phyloP scores from a whole-genome alignment of 768 basidiomycete species.

The Tulasnella sp. region DNA sequence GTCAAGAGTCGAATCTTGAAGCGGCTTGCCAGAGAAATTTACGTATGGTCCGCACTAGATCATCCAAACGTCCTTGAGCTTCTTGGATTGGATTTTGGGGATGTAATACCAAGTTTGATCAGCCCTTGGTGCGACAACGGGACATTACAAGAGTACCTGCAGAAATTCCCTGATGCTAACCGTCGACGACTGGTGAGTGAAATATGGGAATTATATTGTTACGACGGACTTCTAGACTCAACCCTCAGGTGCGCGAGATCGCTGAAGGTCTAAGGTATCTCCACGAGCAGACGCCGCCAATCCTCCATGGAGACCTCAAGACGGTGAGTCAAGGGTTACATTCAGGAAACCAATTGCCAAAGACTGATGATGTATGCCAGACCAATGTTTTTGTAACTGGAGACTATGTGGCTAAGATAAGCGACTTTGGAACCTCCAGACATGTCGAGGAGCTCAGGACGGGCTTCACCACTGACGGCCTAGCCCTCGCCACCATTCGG shows the following conservation, averaged over 20 bases:
- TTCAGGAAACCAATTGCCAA: background rate
- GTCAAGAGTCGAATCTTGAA: background rate
- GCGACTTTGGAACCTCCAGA: background rate
- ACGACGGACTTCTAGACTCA: background rate
- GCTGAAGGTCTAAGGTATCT: background rate
- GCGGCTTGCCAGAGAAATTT: background rate
- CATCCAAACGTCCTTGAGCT: background rate
- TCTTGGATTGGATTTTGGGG: background rate
- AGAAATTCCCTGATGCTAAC: constrained; percentile 49
- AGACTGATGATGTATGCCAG: background rate
- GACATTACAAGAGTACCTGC: constrained; percentile 55
- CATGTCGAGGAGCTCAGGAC: background rate
- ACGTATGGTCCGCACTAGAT: background rate
- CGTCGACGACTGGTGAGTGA: constrained; percentile 50
- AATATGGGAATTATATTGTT: background rate
- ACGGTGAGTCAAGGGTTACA: constrained; percentile 24
- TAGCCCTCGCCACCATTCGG: background rate
- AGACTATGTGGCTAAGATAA: background rate
- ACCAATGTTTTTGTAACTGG: background rate
- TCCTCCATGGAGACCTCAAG: constrained; percentile 37
- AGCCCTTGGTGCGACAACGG: constrained; percentile 63
- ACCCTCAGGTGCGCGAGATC: constrained; percentile 21
- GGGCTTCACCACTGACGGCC: background rate
- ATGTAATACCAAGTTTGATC: constrained; percentile 50
- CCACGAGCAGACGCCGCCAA: background rate